A percentile compares a stretch with the other conserved stretches of the same genome.
phyloP scores from a whole-genome alignment of 495 filamentous ascomycete species.

The Lepraria neglecta region DNA sequence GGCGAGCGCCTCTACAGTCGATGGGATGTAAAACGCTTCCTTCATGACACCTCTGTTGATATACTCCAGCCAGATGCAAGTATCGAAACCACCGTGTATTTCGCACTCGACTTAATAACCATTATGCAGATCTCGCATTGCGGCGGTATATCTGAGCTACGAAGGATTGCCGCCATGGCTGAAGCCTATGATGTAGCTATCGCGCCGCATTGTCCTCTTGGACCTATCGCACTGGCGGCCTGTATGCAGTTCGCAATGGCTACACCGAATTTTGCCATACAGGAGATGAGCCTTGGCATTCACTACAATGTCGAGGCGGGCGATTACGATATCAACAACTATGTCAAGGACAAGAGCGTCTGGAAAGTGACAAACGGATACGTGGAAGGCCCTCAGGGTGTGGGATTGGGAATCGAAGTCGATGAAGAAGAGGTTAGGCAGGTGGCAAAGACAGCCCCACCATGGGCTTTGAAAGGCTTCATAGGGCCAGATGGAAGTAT shows the following conservation, averaged over 20 bases:
- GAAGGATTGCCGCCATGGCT: conserved; percentile 64
- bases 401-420: conserved; percentile 69
- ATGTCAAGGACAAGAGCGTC: conserved; percentile 55
- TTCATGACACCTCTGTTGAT: conserved; percentile 63
- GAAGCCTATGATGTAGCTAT: conserved; percentile 74
- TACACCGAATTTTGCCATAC: conserved; percentile 67
- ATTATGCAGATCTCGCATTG: conserved; percentile 54
- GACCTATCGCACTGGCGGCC: conserved; percentile 69
- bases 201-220: conserved; percentile 72
- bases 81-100: neutral
- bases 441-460: conserved; percentile 43
- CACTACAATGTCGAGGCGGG: conserved; percentile 67
- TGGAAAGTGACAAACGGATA: conserved; percentile 62
- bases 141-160: conserved; percentile 69
- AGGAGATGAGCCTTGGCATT: conserved; percentile 76
- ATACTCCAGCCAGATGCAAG: conserved; percentile 62
- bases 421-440: conserved; percentile 61
- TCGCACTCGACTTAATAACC: neutral
- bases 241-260: conserved; percentile 60
- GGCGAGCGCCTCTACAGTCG: conserved; percentile 69
- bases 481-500: conserved; percentile 64
- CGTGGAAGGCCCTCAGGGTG: conserved; percentile 54
- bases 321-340: conserved; percentile 59
- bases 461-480: conserved; percentile 58
- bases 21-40: conserved; percentile 70